phyloP scores from a whole-genome alignment of 192 early-diverging fungal genomes.

The Coemansia sp. region DNA sequence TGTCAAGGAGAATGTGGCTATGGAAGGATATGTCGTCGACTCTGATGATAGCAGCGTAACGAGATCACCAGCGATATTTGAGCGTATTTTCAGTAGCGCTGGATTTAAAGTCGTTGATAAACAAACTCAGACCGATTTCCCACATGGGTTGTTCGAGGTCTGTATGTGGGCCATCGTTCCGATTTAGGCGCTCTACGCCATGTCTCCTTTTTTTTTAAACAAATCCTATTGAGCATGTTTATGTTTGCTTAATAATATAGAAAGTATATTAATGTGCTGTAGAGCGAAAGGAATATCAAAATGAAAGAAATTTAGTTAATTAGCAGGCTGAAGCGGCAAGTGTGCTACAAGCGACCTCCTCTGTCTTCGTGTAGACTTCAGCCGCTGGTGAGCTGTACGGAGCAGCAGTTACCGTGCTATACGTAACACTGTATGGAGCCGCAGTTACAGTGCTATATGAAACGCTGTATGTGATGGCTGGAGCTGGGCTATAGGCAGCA shows the following conservation, averaged over 20 bases:
- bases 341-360: background rate
- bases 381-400: background rate
- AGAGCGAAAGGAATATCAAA: background rate
- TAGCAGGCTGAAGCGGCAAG: background rate
- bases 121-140: slow-evolving; percentile 69
- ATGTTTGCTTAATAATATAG: background rate
- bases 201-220: background rate
- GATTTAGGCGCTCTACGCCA: background rate
- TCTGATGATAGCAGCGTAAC: slow-evolving; percentile 84
- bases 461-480: background rate
- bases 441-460: background rate
- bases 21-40: slow-evolving; percentile 70
- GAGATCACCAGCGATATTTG: slow-evolving; percentile 38
- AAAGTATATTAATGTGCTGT: background rate
- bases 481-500: background rate
- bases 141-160: slow-evolving; percentile 67
- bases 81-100: slow-evolving; percentile 64
- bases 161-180: slow-evolving; percentile 63
- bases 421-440: background rate
- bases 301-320: background rate
- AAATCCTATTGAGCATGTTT: background rate
- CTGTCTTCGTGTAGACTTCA: background rate
- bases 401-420: background rate
- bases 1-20: slow-evolving; percentile 90
- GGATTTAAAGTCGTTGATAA: slow-evolving; percentile 67